Base-by-base conservation (phyloP, 345 rosid species). In the Noccaea caerulescens region DNA sequence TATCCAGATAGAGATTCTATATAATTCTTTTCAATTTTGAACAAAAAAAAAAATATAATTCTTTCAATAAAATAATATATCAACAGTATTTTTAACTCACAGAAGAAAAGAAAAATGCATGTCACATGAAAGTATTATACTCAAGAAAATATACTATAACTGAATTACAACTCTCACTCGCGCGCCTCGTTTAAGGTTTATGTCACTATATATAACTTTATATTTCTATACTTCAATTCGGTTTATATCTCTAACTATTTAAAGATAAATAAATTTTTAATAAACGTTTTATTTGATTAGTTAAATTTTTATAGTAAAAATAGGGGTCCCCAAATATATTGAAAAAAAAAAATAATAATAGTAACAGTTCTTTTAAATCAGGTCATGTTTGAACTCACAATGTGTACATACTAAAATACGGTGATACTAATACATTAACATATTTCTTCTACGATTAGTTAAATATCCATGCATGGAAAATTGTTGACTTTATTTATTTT, bases 391-490 rank as follows among this genome's bases (percentile, higher is more conserved):
- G 8, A 14, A 13, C 32, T 8, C 42, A 34, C 60, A 11, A 34
- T 18, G 34, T 36, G 12, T 25, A 34, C 61, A 56, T 34, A 11
- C 43, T 34, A 14, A 34, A 4, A 6, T 56, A 56, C 12, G 8
- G 27, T 36, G 10, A 25, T 25, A 25, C 37, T 34, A 20, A 0
- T 20, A 34, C 11, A 11, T 25, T 13, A 13, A 39, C n/a, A 33
- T 44, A 55, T 16, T 56, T 18, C 45, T 44, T 57, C 8, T 44
- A 23, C 50, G n/a, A 47, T n/a, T 52, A 68, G 32, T 11, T 39
- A 20, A 50, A 49, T 4, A 38, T 23, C 5, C 10, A 51, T 60
- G 32, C 32, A 58, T 59, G 43, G 23, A 39, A 10, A 20, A 20
- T 2, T 23, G 6, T 14, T 59, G 7, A 3, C 10, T 37, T 37